Base-by-base conservation (phyloP, 176 grass and related monocot species). In the Musa beccarii region DNA sequence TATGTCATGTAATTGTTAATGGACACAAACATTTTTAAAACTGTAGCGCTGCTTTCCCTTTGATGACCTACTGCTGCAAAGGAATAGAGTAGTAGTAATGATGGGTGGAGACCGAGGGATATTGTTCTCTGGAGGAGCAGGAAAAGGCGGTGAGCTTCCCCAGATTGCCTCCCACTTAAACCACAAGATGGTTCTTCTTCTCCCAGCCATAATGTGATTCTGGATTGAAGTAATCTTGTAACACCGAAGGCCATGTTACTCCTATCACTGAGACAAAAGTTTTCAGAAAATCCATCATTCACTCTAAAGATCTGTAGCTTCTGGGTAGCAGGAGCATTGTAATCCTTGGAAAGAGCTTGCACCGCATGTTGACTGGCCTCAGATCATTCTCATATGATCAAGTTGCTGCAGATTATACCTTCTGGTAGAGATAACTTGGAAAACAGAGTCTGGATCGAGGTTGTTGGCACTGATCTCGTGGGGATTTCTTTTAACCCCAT, bases 381-480 rank as follows among this genome's bases (percentile, higher is more conserved):
- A 19, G 49, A 34, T 50, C 5, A 69, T 9, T 17, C 66, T 49
- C 7, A 17, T n/a, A 8, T 13, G 24, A 67, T 74, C 8, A 50
- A 49, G 23, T 19, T 77, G 53, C 81, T 75, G 0, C 71, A 73
- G 68, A 54, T 77, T 12, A 79, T 14, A 12, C 81, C 51, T 14
- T 79, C 83, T 25, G 13, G 66, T 29, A 79, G 75, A 2, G 64
- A 66, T 8, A 61, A 72, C 25, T 79, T 86, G 74, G 85, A 83
- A 1, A 21, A 76, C 0, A 54, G 66, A 15, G 88, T 92, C 71
- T 49, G 28, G 67, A 86, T 92, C 10, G 81, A 84, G 4, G 29
- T 84, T 2, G 75, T 88, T 0, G 78, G 88, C 23, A 76, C 78
- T 0, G 83, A 92, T 25, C 71, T 88, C 51, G 84, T 83, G 86